phyloP scores from a whole-genome alignment of 129 eudicot species.

The Glebionis coronaria region DNA sequence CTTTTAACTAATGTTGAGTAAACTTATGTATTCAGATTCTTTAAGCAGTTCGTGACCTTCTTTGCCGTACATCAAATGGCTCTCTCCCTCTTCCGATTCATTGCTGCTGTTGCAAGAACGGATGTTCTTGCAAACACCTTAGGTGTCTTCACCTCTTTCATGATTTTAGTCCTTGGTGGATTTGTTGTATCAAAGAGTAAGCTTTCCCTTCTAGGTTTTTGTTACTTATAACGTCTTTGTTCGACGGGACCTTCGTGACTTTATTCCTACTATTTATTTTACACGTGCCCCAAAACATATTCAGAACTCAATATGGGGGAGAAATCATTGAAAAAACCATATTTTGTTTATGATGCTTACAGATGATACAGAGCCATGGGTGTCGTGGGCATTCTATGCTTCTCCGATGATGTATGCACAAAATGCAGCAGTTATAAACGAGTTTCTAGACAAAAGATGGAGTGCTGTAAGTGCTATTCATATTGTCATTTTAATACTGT shows the following conservation, averaged over 20 bases:
- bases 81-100: conserved; percentile 63
- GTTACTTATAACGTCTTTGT: too few species aligned
- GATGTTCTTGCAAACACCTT: conserved; percentile 57
- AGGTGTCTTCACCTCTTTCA: conserved; percentile 49
- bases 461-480: conserved; percentile 45
- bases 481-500: too few species aligned
- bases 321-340: neutral
- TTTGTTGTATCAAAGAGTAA: conserved; percentile 65
- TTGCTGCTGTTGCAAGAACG: conserved; percentile 65
- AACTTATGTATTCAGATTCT: conserved; percentile 27
- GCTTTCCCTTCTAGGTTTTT: neutral
- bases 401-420: conserved; percentile 90
- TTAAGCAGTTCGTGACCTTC: conserved; percentile 59
- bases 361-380: conserved; percentile 77
- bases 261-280: too few species aligned
- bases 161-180: conserved; percentile 80
- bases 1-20: too few species aligned
- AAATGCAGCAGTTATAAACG: conserved; percentile 66
- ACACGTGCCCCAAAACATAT: too few species aligned
- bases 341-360: conserved; percentile 3
- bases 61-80: conserved; percentile 78
- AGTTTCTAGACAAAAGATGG: conserved; percentile 80
- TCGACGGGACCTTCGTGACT: too few species aligned
- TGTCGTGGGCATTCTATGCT: conserved; percentile 69
- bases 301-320: neutral